Percentiles rank a stretch among this genome's conserved stretches.
These are phyloP conservation scores for Pochonia chlamydosporia DNA, from an alignment of 2,329 filamentous ascomycete genomes.

Conservation along the genomic window DNA sequence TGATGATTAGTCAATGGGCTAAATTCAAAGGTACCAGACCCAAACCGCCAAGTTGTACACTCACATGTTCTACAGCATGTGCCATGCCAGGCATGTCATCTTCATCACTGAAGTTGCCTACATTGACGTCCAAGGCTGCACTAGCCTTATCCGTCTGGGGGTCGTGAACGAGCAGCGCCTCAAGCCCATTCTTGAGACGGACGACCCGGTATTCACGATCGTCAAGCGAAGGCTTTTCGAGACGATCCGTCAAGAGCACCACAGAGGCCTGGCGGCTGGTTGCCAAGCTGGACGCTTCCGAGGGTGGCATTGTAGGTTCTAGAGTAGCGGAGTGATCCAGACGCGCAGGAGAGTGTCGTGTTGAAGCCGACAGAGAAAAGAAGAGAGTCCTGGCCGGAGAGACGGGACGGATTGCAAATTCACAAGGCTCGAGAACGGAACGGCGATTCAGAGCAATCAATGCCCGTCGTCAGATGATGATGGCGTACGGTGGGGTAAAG, in stretches of 20 bases:
- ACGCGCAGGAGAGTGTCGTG: neutral
- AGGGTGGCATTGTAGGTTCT: constrained; percentile 22
- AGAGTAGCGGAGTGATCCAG: neutral
- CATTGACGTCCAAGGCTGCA: constrained; percentile 90
- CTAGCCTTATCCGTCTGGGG: constrained; percentile 94
- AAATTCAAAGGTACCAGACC: constrained; percentile 3
- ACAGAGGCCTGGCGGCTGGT: constrained; percentile 24
- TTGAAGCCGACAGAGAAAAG: neutral
- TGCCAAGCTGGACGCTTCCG: constrained; percentile 27
- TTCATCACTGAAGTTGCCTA: constrained; percentile 90
- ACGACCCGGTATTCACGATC: constrained; percentile 85
- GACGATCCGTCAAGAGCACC: constrained; percentile 54
- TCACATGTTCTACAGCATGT: constrained; percentile 87
- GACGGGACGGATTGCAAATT: constrained; percentile 1
- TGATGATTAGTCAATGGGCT: constrained; percentile 9
- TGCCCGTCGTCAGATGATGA: too few species aligned
- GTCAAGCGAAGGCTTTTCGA: constrained; percentile 82
- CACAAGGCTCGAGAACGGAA: too few species aligned
- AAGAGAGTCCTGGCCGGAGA: constrained; percentile 1
- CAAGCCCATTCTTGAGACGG: constrained; percentile 76
- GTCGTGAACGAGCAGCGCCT: constrained; percentile 90
- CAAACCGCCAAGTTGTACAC: constrained; percentile 13
- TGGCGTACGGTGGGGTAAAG: too few species aligned
- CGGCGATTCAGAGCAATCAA: too few species aligned
- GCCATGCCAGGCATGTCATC: constrained; percentile 91